Percentiles rank a stretch among this genome's conserved stretches.
These are phyloP conservation scores for Pyrenochaeta sp. DNA, from an alignment of 2,329 filamentous ascomycete species.

Conservation along the genomic window DNA sequence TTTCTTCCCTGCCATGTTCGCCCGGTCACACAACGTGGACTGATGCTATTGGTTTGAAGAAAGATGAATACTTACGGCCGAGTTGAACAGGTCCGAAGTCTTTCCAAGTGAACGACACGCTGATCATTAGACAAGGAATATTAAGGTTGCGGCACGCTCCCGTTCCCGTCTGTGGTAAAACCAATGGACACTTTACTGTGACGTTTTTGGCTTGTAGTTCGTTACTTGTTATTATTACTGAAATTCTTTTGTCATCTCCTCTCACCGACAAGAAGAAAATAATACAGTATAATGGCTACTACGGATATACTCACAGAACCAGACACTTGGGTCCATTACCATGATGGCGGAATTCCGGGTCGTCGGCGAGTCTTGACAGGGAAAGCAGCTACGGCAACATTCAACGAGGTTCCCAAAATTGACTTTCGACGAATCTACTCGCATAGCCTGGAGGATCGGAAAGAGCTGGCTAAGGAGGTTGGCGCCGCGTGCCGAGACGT, in stretches of 20 bases:
- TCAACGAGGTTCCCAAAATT: conserved; percentile 38
- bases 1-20: background rate
- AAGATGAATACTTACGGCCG: background rate
- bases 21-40: background rate
- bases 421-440: conserved; percentile 43
- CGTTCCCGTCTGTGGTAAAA: background rate
- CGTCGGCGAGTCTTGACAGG: conserved; percentile 36
- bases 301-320: conserved; percentile 19
- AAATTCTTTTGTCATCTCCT: too few relatives aligned
- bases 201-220: background rate
- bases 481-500: conserved; percentile 43
- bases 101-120: background rate
- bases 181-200: background rate
- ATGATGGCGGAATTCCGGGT: conserved; percentile 41
- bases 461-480: conserved; percentile 40
- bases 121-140: background rate
- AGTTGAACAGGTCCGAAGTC: too few relatives aligned
- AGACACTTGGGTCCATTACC: conserved; percentile 37
- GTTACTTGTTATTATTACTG: background rate
- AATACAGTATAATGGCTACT: too few relatives aligned
- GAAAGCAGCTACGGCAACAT: conserved; percentile 32
- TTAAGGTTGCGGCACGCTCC: conserved; percentile 8
- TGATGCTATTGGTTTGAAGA: background rate
- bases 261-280: too few relatives aligned
- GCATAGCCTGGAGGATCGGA: conserved; percentile 27